Percentiles rank a stretch among this genome's conserved stretches.
phyloP scores from a whole-genome alignment of 371 early-diverging fungal species.

The Funneliformis caledonium region DNA sequence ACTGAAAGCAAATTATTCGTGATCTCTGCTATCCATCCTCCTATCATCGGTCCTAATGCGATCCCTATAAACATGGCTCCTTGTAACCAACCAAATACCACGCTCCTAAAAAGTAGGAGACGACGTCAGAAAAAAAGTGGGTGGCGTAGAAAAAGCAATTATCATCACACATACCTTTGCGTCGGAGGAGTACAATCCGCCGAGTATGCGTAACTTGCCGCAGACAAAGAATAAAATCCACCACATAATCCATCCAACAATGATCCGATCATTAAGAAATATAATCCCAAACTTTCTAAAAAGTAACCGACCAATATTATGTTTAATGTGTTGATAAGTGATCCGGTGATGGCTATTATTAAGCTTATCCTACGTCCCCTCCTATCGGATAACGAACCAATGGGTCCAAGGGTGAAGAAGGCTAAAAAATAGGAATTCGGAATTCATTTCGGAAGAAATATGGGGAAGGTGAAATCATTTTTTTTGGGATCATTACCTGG shows the following conservation, averaged over 20 bases:
- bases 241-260: constrained; percentile 26
- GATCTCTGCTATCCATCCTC: constrained; percentile 7
- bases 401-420: constrained; percentile 19
- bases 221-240: background rate
- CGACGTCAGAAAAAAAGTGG: background rate
- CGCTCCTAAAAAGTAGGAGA: background rate
- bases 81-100: constrained; percentile 30
- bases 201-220: constrained; percentile 19
- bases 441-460: background rate
- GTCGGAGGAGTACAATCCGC: constrained; percentile 22
- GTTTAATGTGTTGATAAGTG: background rate
- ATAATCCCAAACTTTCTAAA: background rate
- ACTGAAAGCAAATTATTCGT: constrained; percentile 26
- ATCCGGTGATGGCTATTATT: background rate
- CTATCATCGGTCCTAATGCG: constrained; percentile 3
- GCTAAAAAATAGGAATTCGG: background rate
- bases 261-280: background rate
- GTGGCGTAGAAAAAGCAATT: background rate
- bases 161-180: constrained; percentile 2
- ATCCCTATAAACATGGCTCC: background rate
- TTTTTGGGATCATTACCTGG: constrained; percentile 20
- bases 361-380: constrained; percentile 27
- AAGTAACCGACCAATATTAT: constrained; percentile 17
- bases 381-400: constrained; percentile 27
- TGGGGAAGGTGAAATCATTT: background rate